Percentiles rank a stretch among this genome's conserved stretches.
Evolutionary conservation across 345 rosid species (phyloP).

Genomic region (Populus euphratica): DNA sequence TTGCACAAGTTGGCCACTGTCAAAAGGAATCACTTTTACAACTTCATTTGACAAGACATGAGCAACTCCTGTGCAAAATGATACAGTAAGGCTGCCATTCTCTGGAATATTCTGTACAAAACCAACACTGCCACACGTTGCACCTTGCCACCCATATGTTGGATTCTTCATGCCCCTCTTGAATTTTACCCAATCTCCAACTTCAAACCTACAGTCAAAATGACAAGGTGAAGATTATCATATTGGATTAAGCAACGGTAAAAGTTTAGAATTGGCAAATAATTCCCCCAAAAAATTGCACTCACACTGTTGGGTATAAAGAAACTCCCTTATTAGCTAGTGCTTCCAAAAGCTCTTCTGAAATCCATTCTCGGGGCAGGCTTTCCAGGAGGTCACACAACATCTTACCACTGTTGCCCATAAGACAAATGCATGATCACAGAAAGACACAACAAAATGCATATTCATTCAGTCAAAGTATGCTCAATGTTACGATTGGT

Average conservation of each 20-base stretch:
- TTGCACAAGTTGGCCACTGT: slow-evolving; percentile 91
- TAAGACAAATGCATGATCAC: too few species aligned
- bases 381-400: slow-evolving; percentile 85
- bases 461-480: slow-evolving; percentile 5
- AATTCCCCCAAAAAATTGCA: slow-evolving; percentile 7
- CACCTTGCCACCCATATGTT: slow-evolving; percentile 91
- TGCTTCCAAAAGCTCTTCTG: slow-evolving; percentile 96
- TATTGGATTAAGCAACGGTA: not conserved
- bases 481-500: not conserved
- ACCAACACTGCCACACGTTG: slow-evolving; percentile 82
- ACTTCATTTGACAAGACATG: slow-evolving; percentile 80
- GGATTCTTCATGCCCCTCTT: slow-evolving; percentile 71
- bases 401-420: slow-evolving; percentile 73
- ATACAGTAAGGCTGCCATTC: slow-evolving; percentile 64
- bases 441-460: slow-evolving; percentile 14
- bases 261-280: not conserved
- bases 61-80: slow-evolving; percentile 91
- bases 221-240: slow-evolving; percentile 1
- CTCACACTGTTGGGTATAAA: slow-evolving; percentile 88
- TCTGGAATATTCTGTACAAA: slow-evolving; percentile 84
- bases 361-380: slow-evolving; percentile 97
- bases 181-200: slow-evolving; percentile 97
- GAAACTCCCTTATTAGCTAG: slow-evolving; percentile 67
- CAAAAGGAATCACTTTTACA: slow-evolving; percentile 81
- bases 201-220: slow-evolving; percentile 55